Conservation (phyloP, 2,329 filamentous ascomycete genomes). For the Ophiostoma piceae region DNA sequence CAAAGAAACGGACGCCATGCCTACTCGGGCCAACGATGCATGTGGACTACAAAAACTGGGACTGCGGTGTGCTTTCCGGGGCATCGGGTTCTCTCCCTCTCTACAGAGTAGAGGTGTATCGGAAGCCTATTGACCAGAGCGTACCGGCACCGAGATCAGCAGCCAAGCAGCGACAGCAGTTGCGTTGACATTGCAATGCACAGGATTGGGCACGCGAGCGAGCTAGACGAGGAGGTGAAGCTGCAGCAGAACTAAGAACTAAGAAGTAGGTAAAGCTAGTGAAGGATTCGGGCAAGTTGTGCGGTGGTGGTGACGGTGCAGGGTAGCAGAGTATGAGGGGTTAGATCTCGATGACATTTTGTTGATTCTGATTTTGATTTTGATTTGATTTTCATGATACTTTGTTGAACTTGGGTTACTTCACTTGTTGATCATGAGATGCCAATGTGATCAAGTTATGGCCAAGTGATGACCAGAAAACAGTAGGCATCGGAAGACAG, state of each 20-base stretch:
- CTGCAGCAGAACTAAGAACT: too few species aligned
- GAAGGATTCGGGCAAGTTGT: background rate
- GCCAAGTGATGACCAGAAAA: too few species aligned
- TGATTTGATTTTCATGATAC: too few species aligned
- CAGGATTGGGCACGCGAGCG: constrained; percentile 1
- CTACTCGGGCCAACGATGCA: constrained; percentile 4
- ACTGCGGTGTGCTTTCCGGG: constrained; percentile 13
- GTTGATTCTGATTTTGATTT: too few species aligned
- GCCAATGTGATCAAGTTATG: too few species aligned
- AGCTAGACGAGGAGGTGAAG: background rate
- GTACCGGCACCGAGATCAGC: background rate
- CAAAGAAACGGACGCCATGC: background rate
- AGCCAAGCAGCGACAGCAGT: background rate
- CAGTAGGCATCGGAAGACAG: too few species aligned
- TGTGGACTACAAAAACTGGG: background rate
- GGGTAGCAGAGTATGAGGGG: background rate
- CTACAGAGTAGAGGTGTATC: too few species aligned
- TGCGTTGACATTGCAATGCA: background rate
- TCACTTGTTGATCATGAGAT: too few species aligned
- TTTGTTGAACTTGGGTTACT: too few species aligned
- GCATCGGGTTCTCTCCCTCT: constrained; percentile 4
- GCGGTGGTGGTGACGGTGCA: too few species aligned
- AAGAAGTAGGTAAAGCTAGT: too few species aligned
- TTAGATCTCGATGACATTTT: background rate
- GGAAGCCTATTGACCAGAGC: background rate